These are phyloP conservation scores for Santalum album DNA, from an alignment of 164 flowering plant genomes.

Conservation along the genomic window DNA sequence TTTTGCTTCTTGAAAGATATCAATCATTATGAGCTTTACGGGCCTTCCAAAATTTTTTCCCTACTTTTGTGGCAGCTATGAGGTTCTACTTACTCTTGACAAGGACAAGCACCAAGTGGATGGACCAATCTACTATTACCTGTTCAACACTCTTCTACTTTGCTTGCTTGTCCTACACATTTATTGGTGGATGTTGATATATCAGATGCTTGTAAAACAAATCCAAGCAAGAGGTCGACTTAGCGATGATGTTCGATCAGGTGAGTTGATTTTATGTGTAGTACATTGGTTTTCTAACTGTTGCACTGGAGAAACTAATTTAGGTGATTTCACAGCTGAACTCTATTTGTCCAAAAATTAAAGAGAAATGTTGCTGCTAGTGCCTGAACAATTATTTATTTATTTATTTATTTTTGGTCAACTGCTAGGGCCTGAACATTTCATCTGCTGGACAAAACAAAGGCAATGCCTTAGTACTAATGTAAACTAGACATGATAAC, in stretches of 20 bases:
- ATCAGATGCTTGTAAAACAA: slow-evolving; percentile 86
- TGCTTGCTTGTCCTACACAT: slow-evolving; percentile 84
- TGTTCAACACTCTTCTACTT: slow-evolving; percentile 71
- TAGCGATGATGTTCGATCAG: slow-evolving; percentile 93
- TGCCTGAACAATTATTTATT: too few relatives aligned
- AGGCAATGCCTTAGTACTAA: too few relatives aligned
- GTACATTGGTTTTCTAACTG: too few relatives aligned
- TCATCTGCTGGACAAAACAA: too few relatives aligned
- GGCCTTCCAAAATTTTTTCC: slow-evolving; percentile 1
- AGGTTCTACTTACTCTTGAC: slow-evolving; percentile 55
- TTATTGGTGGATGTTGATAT: slow-evolving; percentile 89
- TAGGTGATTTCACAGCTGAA: too few relatives aligned
- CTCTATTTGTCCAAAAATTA: too few relatives aligned
- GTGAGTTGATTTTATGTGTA: slow-evolving; percentile 25
- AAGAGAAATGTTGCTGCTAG: too few relatives aligned
- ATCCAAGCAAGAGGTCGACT: slow-evolving; percentile 71
- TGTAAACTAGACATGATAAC: too few relatives aligned
- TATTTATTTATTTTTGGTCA: too few relatives aligned
- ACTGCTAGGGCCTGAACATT: too few relatives aligned
- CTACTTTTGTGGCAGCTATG: slow-evolving; percentile 57
- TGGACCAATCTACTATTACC: slow-evolving; percentile 79
- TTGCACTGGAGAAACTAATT: not conserved
- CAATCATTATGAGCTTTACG: too few relatives aligned
- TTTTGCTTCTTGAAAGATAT: too few relatives aligned
- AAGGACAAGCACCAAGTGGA: slow-evolving; percentile 50